phyloP scores from a whole-genome alignment of 805 yeast genomes.

The Zygotorulaspora danielsina region DNA sequence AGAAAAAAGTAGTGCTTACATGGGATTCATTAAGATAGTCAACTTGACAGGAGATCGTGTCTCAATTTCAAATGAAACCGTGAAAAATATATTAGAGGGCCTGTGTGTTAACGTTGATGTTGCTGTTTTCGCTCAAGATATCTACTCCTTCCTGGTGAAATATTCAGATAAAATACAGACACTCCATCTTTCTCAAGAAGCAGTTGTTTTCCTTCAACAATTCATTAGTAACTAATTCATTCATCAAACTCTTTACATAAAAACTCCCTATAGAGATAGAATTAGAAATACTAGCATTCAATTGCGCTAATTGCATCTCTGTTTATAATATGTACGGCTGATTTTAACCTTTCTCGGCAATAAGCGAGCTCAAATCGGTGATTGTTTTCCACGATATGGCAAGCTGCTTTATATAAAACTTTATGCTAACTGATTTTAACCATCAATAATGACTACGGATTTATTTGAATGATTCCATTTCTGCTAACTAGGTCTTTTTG shows the following conservation, averaged over 20 bases:
- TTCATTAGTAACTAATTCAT: constrained; percentile 14
- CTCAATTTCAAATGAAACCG: constrained; percentile 21
- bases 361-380: not conserved
- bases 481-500: too few relatives aligned
- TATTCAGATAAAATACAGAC: constrained; percentile 23
- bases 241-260: too few relatives aligned
- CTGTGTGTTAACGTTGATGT: constrained; percentile 30
- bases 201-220: constrained; percentile 27
- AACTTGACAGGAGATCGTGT: constrained; percentile 26
- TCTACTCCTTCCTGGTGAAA: constrained; percentile 27
- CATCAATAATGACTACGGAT: too few relatives aligned
- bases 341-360: too few relatives aligned
- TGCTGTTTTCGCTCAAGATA: constrained; percentile 28
- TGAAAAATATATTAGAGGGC: constrained; percentile 28
- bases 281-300: too few relatives aligned
- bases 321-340: too few relatives aligned
- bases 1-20: constrained; percentile 83
- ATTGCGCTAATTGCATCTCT: too few relatives aligned
- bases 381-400: too few relatives aligned
- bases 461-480: too few relatives aligned
- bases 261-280: too few relatives aligned
- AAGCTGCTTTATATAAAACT: too few relatives aligned
- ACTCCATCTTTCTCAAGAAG: constrained; percentile 21
- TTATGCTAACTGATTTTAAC: too few relatives aligned
- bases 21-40: constrained; percentile 74